Base-by-base conservation (phyloP, 1,284 basidiomycete species). In the Apiotrichum gracile region DNA sequence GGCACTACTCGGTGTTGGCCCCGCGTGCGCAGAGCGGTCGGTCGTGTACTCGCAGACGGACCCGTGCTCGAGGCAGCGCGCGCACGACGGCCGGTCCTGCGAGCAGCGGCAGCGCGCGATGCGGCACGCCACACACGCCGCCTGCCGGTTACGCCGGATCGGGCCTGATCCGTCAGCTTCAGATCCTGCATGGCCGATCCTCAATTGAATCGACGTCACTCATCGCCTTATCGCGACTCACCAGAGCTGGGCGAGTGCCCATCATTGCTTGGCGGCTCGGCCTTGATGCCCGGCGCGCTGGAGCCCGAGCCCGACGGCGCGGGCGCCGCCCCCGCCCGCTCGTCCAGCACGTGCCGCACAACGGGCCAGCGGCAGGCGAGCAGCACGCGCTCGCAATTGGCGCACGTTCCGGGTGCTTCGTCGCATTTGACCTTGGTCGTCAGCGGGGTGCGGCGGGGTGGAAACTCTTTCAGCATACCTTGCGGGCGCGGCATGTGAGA, bases 351-450 rank as follows among this genome's bases (percentile, higher is more conserved):
- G 21, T 57, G 53, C 14, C 53, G 52, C 13, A 60, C 54, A 13
- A 37, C 51, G 2, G 61, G 56, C 61, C 61, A 63, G 4, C 51
- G 43, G 49, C 61, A 63, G 7, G 44, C 54, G 3, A 61, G 43
- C 14, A 53, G 41, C 12, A 61, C 55, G 10, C 59, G 54, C 48
- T 58, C 54, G 55, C 61, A 63, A 45, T 63, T 63, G 33, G 47
- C 51, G 31, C 61, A 63, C 1, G 49, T 59, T 0, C 57, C 61
- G 2, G 61, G 59, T 16, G 49, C 44, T 31, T 63, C 61, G 31
- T 63, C 61, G 34, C 61, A 63, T 45, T 63, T 63, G 35, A 62
- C 56, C 61, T 62, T 38, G 27, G n/a, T 4, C 16, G 29, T 44
- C 21, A 45, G 43, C 37, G 17, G 13, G 29, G 29, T 13, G 8